Evolutionary conservation across 306 rosid genomes (phyloP), one percentile per base, ranked within the genome.

Genomic region (Cucumis cinereus): DNA sequence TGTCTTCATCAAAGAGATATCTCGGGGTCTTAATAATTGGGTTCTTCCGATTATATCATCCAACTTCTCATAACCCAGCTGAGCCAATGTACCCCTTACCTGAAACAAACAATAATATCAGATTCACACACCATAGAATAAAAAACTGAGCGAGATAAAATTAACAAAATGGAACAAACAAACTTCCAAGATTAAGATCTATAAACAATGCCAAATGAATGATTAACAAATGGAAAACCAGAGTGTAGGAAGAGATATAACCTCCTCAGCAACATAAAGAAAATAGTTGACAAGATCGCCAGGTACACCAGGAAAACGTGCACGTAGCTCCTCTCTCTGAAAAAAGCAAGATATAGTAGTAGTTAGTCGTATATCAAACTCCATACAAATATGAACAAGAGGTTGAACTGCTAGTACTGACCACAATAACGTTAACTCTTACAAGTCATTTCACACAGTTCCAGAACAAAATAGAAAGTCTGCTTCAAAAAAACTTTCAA

Each of bases 301-400:
- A 19, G 98, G 98, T 40, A 94, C 96, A 73, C 98, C 98, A 60
- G 98, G 98, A 85, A 94, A 94, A 38, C 98, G 91, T 24, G 98
- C 98, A n/a, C 98, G 97, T 79, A 94, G 81, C 83, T 94, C 98
- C 87, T 94, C 98, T 87, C 98, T 88, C 98, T 94, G 86, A 79
- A 82, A 81, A 50, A 49, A 33, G 55, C 36, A 54, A 54, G 16
- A 57, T 62, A 60, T 23, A 57, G 52, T 66, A 20, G 79, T 24
- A 30, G 61, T 74, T 5, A 63, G 72, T 20, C 55, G 63, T 35
- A 71, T 49, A 60, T 26, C 36, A 23, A 63, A n/a, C 19, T 60
- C 68, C 61, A 77, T 78, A 56, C 54, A 81, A 74, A 55, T 76
- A 81, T 36, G 79, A 30, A 68, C 47, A 58, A 58, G 43, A 70